phyloP scores from a whole-genome alignment of 768 basidiomycete genomes.

The Cystoderma amianthinum region DNA sequence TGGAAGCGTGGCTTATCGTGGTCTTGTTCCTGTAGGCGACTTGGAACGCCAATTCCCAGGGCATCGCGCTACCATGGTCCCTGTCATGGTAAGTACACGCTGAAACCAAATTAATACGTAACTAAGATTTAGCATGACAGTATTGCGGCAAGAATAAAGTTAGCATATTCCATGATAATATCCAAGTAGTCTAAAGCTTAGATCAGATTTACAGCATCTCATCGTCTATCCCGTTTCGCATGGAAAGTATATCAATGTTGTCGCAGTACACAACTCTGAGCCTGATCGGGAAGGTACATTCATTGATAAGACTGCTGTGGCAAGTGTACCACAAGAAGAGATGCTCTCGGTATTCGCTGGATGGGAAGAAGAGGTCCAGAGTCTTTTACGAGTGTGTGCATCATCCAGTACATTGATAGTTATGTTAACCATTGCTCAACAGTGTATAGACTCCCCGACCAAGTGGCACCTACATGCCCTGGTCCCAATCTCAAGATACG shows the following conservation, averaged over 20 bases:
- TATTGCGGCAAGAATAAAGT: slow-evolving; percentile 15
- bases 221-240: slow-evolving; percentile 41
- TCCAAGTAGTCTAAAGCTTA: neutral
- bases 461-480: slow-evolving; percentile 38
- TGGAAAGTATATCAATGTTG: slow-evolving; percentile 41
- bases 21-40: slow-evolving; percentile 17
- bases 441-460: slow-evolving; percentile 27
- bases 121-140: slow-evolving; percentile 2
- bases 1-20: slow-evolving; percentile 26
- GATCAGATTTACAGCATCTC: slow-evolving; percentile 25
- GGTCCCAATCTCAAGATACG: slow-evolving; percentile 29
- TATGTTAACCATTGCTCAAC: neutral
- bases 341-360: slow-evolving; percentile 6
- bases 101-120: slow-evolving; percentile 2
- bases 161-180: slow-evolving; percentile 1
- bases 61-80: slow-evolving; percentile 13
- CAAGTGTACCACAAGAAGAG: slow-evolving; percentile 8
- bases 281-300: slow-evolving; percentile 7
- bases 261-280: slow-evolving; percentile 24
- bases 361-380: slow-evolving; percentile 10
- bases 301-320: slow-evolving; percentile 8
- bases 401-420: neutral
- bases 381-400: slow-evolving; percentile 9
- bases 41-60: slow-evolving; percentile 13
- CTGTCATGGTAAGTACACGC: slow-evolving; percentile 7